These are phyloP conservation scores for Fraxinus dipetala DNA, from an alignment of 305 asterid genomes.

Conservation along the genomic window DNA sequence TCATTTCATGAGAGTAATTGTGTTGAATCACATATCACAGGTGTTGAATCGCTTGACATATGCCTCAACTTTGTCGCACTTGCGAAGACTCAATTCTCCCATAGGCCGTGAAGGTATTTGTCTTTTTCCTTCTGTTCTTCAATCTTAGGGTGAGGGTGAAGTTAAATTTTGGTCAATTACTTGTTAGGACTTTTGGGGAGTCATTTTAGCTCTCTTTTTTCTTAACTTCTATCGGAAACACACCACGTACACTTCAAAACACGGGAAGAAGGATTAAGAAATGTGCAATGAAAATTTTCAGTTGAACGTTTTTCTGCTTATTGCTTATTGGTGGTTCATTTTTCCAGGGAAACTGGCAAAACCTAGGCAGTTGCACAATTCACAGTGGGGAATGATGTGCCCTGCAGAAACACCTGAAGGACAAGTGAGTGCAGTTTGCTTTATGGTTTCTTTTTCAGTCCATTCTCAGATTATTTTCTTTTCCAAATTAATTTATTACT, in stretches of 20 bases:
- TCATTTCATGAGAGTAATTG: slow-evolving; percentile 11
- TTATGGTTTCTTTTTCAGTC: slow-evolving; percentile 13
- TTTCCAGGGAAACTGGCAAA: slow-evolving; percentile 87
- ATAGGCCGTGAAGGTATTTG: slow-evolving; percentile 93
- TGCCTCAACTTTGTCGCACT: slow-evolving; percentile 95
- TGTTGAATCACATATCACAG: slow-evolving; percentile 36
- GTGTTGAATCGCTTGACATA: slow-evolving; percentile 97
- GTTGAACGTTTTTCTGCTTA: not conserved
- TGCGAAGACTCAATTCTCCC: slow-evolving; percentile 94
- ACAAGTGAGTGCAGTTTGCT: slow-evolving; percentile 55
- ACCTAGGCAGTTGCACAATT: slow-evolving; percentile 98
- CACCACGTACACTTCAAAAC: not conserved
- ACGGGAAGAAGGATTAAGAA: not conserved
- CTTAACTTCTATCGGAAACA: not conserved
- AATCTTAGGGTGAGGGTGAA: not conserved
- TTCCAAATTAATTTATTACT: slow-evolving; percentile 14
- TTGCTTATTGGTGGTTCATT: slow-evolving; percentile 8
- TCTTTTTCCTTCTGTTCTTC: not conserved
- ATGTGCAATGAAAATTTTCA: not conserved
- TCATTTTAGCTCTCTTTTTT: not conserved
- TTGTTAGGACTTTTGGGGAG: not conserved
- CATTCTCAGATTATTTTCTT: not conserved
- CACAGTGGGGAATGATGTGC: slow-evolving; percentile 99
- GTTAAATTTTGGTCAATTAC: not conserved
- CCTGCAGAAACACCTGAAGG: slow-evolving; percentile 99